Evolutionary conservation across 2,329 filamentous ascomycete genomes (phyloP), one percentile per base, ranked within the genome.

Genomic region (Blastomyces silverae): DNA sequence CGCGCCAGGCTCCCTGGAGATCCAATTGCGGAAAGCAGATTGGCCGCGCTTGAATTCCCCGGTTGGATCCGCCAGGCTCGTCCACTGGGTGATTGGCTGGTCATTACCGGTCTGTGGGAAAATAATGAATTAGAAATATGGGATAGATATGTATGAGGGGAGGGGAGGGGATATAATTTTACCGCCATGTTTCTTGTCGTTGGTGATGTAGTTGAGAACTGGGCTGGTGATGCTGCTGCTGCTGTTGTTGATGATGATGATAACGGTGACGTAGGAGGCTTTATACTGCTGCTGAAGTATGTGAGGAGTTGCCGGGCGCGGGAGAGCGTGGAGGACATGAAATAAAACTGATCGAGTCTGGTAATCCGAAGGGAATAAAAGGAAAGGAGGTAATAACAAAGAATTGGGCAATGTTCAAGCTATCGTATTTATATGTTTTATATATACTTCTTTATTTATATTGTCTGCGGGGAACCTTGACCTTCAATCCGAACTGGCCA

Each of bases 21-120:
- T 89, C 77, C 81, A 90, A 76, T 89, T 85, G 66, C 94, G 87
- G 79, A 97, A 97, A 64, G 86, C 84, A 66, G 90, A 94, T 67
- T 84, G 83, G 76, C 92, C 90, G 67, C 93, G 88, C 81, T 96
- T 96, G 84, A 96, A 97, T 79, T 97, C 92, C 77, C 93, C 93
- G 22, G 86, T 85, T 74, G 86, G 89, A 80, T 94, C 90, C 71
- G 82, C 83, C 57, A 85, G 88, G 67, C 86, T 83, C 62, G 94
- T 91, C 91, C 91, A 96, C 72, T 93, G 86, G 57, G 91, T 92
- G 75, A 96, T 91, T 64, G 84, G 66, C 59, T 66, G 46, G 37
- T 64, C 64, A 44, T 65, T 85, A 65, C 71, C 71, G 52, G 76
- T 69, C 61, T 69, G 61, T 48, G 56, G 64, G 63, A 28, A 34